Conservation (phyloP, 305 asterid species). For the Solanum chacoense region DNA sequence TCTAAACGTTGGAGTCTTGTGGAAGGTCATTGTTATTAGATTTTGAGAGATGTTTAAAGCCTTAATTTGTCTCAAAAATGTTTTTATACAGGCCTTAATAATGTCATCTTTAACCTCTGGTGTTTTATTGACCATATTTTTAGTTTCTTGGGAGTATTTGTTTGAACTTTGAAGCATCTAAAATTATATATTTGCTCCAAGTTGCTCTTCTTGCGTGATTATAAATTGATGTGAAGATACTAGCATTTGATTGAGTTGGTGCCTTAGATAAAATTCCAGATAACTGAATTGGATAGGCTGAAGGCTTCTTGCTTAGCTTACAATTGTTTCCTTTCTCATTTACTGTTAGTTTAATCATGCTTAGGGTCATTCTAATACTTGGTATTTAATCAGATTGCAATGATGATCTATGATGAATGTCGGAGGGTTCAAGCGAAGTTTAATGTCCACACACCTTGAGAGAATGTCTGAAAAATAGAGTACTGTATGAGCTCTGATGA, state of each 20-base stretch:
- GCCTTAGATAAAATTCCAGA: background rate
- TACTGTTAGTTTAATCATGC: constrained; percentile 12
- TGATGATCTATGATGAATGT: constrained; percentile 63
- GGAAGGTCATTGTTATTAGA: background rate
- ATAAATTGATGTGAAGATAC: constrained; percentile 4
- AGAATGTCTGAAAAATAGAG: constrained; percentile 5
- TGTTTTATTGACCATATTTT: background rate
- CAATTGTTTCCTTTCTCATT: constrained; percentile 13
- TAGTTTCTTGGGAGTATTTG: background rate
- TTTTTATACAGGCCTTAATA: background rate
- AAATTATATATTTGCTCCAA: background rate
- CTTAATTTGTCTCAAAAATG: background rate
- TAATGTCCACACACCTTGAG: constrained; percentile 15
- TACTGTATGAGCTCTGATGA: constrained; percentile 11
- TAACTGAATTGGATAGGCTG: constrained; percentile 3
- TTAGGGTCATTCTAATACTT: constrained; percentile 44
- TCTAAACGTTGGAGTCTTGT: background rate
- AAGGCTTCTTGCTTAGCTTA: constrained; percentile 7
- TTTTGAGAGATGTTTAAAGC: background rate
- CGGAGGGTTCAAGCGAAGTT: constrained; percentile 39
- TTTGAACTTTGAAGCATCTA: background rate
- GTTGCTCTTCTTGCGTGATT: background rate
- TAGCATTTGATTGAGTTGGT: constrained; percentile 10
- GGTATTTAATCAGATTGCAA: constrained; percentile 75
- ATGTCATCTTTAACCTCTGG: background rate